These are phyloP conservation scores for Acanthamoeba culbertsoni DNA, from an alignment of 208 protist species.

Conservation along the genomic window DNA sequence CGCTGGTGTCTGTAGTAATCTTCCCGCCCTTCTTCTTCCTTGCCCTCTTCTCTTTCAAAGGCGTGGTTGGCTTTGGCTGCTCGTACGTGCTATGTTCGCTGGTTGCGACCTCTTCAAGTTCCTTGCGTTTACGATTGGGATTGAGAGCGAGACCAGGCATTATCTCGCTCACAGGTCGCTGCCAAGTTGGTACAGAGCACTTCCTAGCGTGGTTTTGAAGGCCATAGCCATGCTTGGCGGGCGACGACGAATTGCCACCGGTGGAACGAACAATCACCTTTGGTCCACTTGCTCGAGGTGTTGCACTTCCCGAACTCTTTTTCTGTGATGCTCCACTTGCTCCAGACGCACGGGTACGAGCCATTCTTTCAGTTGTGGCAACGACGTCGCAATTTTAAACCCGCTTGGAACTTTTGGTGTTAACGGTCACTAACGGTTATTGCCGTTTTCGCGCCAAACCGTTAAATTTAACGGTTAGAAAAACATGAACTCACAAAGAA, in stretches of 20 bases:
- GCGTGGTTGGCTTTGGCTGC: no score
- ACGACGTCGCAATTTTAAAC: no score
- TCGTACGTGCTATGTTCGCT: no score
- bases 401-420: no score
- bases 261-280: background rate
- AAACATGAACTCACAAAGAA: no score
- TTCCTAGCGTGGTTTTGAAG: background rate
- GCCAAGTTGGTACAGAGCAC: background rate
- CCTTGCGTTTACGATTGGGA: background rate
- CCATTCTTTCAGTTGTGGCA: background rate
- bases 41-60: slow-evolving; percentile 32
- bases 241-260: background rate
- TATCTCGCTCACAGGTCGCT: background rate
- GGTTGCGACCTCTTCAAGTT: background rate
- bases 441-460: no score
- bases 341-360: background rate
- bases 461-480: no score
- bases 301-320: background rate
- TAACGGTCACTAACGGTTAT: no score
- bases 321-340: background rate
- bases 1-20: background rate
- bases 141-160: background rate
- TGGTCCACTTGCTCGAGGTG: background rate
- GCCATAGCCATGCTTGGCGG: background rate
- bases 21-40: slow-evolving; percentile 11